phyloP scores from a whole-genome alignment of 2,329 filamentous ascomycete genomes.

The Penicillium sp. region DNA sequence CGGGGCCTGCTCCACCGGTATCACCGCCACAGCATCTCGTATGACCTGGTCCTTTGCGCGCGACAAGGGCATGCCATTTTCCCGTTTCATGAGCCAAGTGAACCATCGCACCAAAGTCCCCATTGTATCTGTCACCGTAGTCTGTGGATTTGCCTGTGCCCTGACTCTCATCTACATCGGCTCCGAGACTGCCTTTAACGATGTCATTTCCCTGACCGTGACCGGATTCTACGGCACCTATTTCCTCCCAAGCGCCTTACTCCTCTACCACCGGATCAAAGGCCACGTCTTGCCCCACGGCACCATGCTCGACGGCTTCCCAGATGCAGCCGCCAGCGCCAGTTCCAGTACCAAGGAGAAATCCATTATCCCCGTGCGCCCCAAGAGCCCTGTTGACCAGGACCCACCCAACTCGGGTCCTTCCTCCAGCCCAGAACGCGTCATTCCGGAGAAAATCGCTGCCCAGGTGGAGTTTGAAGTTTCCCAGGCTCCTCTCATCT shows the following conservation, averaged over 20 bases:
- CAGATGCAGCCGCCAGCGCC: constrained; percentile 9
- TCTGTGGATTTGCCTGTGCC: constrained; percentile 19
- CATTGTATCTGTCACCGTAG: constrained; percentile 18
- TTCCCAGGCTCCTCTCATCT: constrained; percentile 36
- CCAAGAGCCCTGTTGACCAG: constrained; percentile 14
- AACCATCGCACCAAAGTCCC: constrained; percentile 15
- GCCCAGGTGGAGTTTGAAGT: constrained; percentile 15
- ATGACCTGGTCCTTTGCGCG: constrained; percentile 34
- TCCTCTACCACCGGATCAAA: constrained; percentile 34
- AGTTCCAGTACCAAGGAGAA: constrained; percentile 10
- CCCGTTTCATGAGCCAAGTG: constrained; percentile 16
- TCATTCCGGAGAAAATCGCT: constrained; percentile 10
- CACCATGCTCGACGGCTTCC: constrained; percentile 26
- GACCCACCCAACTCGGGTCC: constrained; percentile 2
- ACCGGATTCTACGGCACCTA: constrained; percentile 37
- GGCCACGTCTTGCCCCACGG: constrained; percentile 37
- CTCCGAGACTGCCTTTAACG: constrained; percentile 20
- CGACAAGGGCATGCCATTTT: constrained; percentile 30
- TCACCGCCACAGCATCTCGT: constrained; percentile 30
- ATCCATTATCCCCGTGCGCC: constrained; percentile 8
- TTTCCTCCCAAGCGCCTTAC: constrained; percentile 28
- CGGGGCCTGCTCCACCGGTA: constrained; percentile 29
- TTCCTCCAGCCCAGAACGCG: constrained; percentile 22
- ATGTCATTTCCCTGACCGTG: constrained; percentile 27
- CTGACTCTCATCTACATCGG: constrained; percentile 24